Base-by-base conservation (phyloP, 225 moss, liverwort and hornwort genomes). In the Marchantia polymorpha region DNA sequence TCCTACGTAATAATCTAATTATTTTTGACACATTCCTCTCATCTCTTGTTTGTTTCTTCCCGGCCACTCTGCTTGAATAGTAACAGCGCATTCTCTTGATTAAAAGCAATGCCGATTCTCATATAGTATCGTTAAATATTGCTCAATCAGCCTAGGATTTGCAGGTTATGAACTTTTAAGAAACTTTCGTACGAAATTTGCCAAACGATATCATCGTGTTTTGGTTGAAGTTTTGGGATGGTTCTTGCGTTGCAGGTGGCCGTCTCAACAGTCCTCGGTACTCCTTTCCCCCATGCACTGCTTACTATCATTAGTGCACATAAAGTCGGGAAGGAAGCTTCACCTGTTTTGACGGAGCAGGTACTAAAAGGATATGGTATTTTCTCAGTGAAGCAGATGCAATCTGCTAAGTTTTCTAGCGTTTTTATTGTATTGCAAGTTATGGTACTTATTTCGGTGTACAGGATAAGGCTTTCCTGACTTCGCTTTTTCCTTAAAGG, bases 241-340 rank as follows among this genome's bases (percentile, higher is more conserved):
- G 49, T 49, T 39, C 39, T 39, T 39, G 31, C 23, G 14, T 75
- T 10, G 68, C 84, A 91, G 89, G 88, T 93, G 9, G 79, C 81
- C 4, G 88, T 91, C 56, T 87, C 89, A 73, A 83, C 87, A 25
- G 69, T 65, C 64, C 90, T 91, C 67, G 95, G 93, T 60, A 80
- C 74, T 12, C 88, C 89, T 25, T 86, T 74, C 25, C 79, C 86
- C 5, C 79, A 84, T 27, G 90, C 87, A 22, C 82, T 83, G 74
- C 89, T 96, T 79, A 88, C 84, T 51, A 90, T 96, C 51, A 65
- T 96, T 63, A 92, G 90, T 27, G 90, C 87, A 25, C 87, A 83
- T 73, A 77, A 82, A 74, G 79, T 83, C 53, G 88, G 87, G 7
- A 87, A 90, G 55, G 88, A 86, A 48, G 58, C 83, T 19, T 51